A percentile compares a stretch with the other conserved stretches of the same genome.
Conservation (phyloP, 768 basidiomycete genomes). For the Coprinellus micaceus region DNA sequence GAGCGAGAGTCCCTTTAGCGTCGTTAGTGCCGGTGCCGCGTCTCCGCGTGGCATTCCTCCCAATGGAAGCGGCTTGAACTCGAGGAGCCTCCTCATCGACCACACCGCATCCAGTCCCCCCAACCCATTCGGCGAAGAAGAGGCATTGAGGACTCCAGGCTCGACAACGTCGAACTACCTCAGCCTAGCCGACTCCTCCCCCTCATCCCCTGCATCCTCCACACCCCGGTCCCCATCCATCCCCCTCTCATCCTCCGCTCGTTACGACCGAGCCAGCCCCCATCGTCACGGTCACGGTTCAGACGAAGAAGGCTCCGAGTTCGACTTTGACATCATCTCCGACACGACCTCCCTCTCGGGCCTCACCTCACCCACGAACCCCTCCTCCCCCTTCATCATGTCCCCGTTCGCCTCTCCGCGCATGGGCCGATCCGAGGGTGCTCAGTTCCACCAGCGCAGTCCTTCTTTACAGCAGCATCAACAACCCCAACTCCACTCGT, state of each 20-base stretch:
- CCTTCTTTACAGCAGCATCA: too few relatives aligned
- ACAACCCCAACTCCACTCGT: too few relatives aligned
- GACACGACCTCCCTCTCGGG: not conserved
- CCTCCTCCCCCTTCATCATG: constrained; percentile 11
- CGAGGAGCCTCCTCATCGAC: not conserved
- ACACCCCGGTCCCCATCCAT: too few relatives aligned
- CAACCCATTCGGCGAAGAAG: too few relatives aligned
- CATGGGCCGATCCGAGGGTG: not conserved
- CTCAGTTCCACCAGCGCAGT: not conserved
- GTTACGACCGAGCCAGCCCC: too few relatives aligned
- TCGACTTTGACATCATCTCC: constrained; percentile 1
- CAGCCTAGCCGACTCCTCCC: too few relatives aligned
- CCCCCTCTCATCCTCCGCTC: too few relatives aligned
- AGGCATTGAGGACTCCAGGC: not conserved
- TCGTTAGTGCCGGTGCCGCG: constrained; percentile 6
- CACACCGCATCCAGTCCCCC: not conserved
- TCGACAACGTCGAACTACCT: not conserved
- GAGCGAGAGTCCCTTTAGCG: constrained; percentile 37
- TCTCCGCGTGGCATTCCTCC: too few relatives aligned
- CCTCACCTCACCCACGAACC: constrained; percentile 1
- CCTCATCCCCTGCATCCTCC: too few relatives aligned
- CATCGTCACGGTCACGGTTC: too few relatives aligned
- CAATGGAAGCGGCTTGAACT: not conserved
- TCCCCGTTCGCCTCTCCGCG: constrained; percentile 11
- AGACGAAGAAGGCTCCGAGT: not conserved